Percentiles rank a stretch among this genome's conserved stretches.
Evolutionary conservation across 352 stramenopile species (phyloP).

Genomic region (Lagenidium sp.): DNA sequence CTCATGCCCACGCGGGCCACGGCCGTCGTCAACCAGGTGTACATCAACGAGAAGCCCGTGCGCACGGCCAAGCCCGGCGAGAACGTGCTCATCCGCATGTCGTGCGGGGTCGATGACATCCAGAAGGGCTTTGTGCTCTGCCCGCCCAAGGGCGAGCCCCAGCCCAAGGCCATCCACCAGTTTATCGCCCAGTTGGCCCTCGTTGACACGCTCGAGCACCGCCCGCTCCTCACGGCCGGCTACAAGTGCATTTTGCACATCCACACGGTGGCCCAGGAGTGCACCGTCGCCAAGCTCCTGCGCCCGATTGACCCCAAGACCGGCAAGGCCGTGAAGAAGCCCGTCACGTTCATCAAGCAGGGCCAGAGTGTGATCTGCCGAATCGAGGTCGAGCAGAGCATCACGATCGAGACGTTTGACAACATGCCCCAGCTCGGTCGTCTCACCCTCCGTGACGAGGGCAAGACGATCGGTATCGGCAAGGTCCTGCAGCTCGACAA

Average conservation of each 20-base stretch:
- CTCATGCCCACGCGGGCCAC: conserved; percentile 91
- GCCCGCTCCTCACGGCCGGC: conserved; percentile 93
- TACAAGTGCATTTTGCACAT: conserved; percentile 98
- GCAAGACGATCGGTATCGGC: conserved; percentile 98
- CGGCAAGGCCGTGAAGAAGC: conserved; percentile 88
- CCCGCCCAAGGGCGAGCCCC: conserved; percentile 28
- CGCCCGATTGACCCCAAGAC: conserved; percentile 85
- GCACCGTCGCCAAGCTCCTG: conserved; percentile 89
- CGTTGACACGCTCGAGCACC: conserved; percentile 96
- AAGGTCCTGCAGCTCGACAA: conserved; percentile 94
- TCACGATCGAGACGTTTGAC: conserved; percentile 95
- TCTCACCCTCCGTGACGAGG: conserved; percentile 98
- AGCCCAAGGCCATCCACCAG: conserved; percentile 56
- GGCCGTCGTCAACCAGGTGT: conserved; percentile 66
- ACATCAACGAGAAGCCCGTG: conserved; percentile 93
- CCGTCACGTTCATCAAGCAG: conserved; percentile 93
- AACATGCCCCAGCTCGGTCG: conserved; percentile 94
- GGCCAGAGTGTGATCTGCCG: conserved; percentile 91
- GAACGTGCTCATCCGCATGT: conserved; percentile 96
- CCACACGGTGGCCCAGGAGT: conserved; percentile 96
- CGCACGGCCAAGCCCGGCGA: conserved; percentile 94
- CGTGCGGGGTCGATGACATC: conserved; percentile 75
- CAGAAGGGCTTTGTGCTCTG: conserved; percentile 94
- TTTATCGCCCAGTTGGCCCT: conserved; percentile 93
- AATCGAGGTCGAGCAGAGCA: conserved; percentile 89